Conservation (phyloP, 495 filamentous ascomycete genomes). For the Hypoxylon fragiforme region DNA sequence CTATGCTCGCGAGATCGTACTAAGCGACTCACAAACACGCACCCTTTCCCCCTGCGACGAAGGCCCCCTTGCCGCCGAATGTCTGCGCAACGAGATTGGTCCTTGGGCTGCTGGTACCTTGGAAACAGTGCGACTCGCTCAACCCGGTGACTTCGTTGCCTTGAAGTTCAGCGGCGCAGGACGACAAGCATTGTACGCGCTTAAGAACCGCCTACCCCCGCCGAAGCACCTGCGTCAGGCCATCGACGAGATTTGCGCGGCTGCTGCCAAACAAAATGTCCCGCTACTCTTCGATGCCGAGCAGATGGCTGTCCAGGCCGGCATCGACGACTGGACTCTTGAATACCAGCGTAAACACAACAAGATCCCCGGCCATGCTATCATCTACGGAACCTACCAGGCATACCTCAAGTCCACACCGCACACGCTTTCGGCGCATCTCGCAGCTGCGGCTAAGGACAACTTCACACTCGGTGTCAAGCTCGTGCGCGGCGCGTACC, state of each 20-base stretch:
- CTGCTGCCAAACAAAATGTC: conserved; percentile 70
- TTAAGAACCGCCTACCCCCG: conserved; percentile 62
- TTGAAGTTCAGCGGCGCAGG: conserved; percentile 96
- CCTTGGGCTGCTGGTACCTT: conserved; percentile 76
- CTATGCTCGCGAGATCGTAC: conserved; percentile 74
- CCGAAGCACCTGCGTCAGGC: conserved; percentile 65
- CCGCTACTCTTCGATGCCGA: conserved; percentile 88
- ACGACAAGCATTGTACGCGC: conserved; percentile 65
- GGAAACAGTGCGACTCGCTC: conserved; percentile 73
- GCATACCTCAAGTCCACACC: conserved; percentile 79
- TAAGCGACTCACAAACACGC: conserved; percentile 54
- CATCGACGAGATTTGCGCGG: conserved; percentile 74
- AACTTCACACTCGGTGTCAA: conserved; percentile 85
- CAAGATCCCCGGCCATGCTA: conserved; percentile 51
- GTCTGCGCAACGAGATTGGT: conserved; percentile 63
- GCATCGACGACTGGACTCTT: conserved; percentile 85
- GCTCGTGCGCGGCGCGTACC: conserved; percentile 89
- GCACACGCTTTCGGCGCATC: conserved; percentile 63
- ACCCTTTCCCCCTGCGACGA: conserved; percentile 39
- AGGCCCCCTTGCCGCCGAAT: conserved; percentile 44
- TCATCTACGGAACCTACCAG: conserved; percentile 74
- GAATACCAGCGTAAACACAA: conserved; percentile 79
- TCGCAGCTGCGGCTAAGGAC: conserved; percentile 65
- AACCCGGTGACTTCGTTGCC: conserved; percentile 80
- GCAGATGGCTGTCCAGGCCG: conserved; percentile 75